Evolutionary conservation across 2,329 filamentous ascomycete species (phyloP), one percentile per base, ranked within the genome.

Genomic region (Fusarium sterilihyphosum): DNA sequence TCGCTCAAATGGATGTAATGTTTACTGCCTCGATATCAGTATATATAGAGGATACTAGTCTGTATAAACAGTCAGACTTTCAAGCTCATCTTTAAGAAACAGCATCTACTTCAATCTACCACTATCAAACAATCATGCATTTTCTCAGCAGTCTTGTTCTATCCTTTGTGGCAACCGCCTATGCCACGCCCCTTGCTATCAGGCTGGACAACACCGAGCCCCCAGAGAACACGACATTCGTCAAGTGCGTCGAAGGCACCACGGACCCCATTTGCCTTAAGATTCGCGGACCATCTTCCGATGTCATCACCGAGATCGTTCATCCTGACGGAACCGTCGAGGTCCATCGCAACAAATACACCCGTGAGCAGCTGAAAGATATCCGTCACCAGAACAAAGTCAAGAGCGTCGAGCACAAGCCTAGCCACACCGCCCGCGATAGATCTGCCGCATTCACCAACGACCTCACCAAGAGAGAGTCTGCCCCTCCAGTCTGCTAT

Each of bases 1-100:
- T 16, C 13, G 12, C 17, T 16, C 12, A 2, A 24, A 8, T 9
- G 18, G 13, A 16, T 37, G 0, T 5, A 14, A 3, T 20, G 1
- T 26, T 24, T 37, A 10, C 49, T 6, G 6, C 8, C 10, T 8
- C 0, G 6, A 13, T 24, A 14, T 38, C 14, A 16, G 18, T 40
- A 56, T 56, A 40, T 29, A 56, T 38, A 53, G 52, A 40, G 35
- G 2, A 40, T 2, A n/a, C 8, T 7, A 3, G 20, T 4, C 14
- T 6, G 0, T 14, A 7, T 5, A 56, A 18, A 29, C 3, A 29
- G 8, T 22, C 33, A n/a, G 37, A 3, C 16, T 41, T 14, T n/a
- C 35, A n/a, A 56, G 3, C 11, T 6, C 26, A 41, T 29, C 24
- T 3, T 14, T 8, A 11, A 56, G 16, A 31, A 26, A 8, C 4